Evolutionary conservation across 352 stramenopile genomes (phyloP), one percentile per base, ranked within the genome.

Genomic region (Halophytophthora polymorphica): DNA sequence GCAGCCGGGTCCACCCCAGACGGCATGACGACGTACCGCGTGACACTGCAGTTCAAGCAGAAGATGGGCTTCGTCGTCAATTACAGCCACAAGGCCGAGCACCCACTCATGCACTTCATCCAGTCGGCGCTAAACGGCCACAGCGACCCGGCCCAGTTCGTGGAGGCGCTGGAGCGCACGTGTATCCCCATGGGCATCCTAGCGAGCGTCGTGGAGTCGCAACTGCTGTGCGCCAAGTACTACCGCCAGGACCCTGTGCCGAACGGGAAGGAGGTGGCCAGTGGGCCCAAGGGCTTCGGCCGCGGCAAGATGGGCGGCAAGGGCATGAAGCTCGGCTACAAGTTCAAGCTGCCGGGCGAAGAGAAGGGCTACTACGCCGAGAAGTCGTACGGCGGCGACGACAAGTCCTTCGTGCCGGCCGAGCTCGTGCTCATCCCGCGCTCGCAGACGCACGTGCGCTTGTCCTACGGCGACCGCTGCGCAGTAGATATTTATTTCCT

Each of bases 401-500:
- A 93, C 67, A 91, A 91, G 55, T 88, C 83, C 23, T 93, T 93
- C 39, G 81, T 94, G 23, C 71, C 82, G 47, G 83, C 79, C 8
- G 83, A 94, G 49, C 57, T 94, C 14, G 76, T 91, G 48, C 69
- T 94, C 46, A 94, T 94, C 51, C 83, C 83, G 38, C 78, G 83
- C 44, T 92, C 83, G 40, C 83, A 94, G 60, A 90, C 80, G 25
- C 81, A 92, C 50, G 77, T 94, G 56, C 81, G 82, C 43, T 56
- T 94, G 46, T 87, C 78, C 33, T 94, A 94, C 61, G 82, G 72
- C 45, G 80, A 94, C 53, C 81, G 83, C 21, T 92, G 77, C 62
- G 83, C 79, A 47, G 82, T 94, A 67, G 83, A 94, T 89, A 89
- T 94, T 86, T 92, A 89, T 89, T 94, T 94, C 48, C 71, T 94